Conservation (phyloP, 257 asterid genomes). For the Przewalskia tangutica region DNA sequence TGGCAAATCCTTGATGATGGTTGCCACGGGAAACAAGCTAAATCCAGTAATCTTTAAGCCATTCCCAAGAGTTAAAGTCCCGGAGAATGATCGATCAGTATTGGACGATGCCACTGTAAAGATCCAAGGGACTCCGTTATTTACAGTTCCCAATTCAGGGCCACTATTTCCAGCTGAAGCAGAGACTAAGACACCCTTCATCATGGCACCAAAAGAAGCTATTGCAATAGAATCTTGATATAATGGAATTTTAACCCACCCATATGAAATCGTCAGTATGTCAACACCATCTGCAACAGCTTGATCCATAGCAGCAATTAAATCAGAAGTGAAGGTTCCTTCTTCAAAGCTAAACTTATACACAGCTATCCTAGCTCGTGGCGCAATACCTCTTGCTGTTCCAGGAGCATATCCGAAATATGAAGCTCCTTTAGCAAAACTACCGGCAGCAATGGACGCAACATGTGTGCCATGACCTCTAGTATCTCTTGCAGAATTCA, state of each 20-base stretch:
- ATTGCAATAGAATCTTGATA: not conserved
- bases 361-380: slow-evolving; percentile 9
- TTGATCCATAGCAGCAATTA: slow-evolving; percentile 17
- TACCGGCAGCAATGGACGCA: slow-evolving; percentile 10
- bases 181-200: not conserved
- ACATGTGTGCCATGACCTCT: slow-evolving; percentile 7
- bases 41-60: not conserved
- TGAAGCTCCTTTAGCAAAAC: slow-evolving; percentile 5
- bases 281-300: slow-evolving; percentile 15
- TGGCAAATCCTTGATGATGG: not conserved
- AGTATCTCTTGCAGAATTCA: slow-evolving; percentile 16
- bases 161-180: slow-evolving; percentile 2
- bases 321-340: slow-evolving; percentile 14
- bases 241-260: not conserved
- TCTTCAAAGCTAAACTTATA: slow-evolving; percentile 12
- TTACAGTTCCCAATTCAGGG: slow-evolving; percentile 2
- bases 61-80: slow-evolving; percentile 2
- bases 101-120: not conserved
- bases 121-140: not conserved
- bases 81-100: not conserved
- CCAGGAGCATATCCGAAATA: slow-evolving; percentile 14
- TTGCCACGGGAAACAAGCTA: slow-evolving; percentile 4
- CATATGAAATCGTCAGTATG: not conserved
- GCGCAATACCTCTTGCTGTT: slow-evolving; percentile 12
- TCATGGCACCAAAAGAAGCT: slow-evolving; percentile 10